Evolutionary conservation across 306 rosid species (phyloP).

Genomic region (Cucumis cinereus): DNA sequence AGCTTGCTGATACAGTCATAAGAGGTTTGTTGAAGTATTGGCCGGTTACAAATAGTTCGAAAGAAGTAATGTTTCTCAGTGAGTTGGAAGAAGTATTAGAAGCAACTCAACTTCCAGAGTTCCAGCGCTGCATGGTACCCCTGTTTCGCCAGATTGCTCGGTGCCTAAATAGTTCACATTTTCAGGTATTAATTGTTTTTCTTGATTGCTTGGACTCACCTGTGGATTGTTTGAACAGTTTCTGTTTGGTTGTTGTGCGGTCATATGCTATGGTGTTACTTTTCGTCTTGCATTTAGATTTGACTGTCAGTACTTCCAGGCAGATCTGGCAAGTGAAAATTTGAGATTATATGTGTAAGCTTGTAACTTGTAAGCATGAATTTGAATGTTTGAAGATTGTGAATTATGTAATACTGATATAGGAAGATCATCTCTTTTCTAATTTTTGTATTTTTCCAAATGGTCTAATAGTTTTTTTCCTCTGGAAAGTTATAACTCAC

Average conservation of each 20-base stretch:
- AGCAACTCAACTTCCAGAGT: constrained; percentile 70
- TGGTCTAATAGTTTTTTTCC: background rate
- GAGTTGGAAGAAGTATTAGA: constrained; percentile 79
- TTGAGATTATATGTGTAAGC: background rate
- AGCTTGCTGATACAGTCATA: constrained; percentile 74
- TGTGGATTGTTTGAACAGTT: background rate
- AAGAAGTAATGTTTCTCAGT: constrained; percentile 74
- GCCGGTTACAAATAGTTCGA: constrained; percentile 77
- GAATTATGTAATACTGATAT: background rate
- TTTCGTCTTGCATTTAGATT: background rate
- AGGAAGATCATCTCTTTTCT: background rate
- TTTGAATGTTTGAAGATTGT: background rate
- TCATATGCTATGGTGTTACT: background rate
- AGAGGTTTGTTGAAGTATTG: constrained; percentile 81
- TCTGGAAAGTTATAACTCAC: background rate
- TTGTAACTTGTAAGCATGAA: background rate
- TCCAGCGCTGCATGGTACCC: constrained; percentile 78
- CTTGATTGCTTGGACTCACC: background rate
- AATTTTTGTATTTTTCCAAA: background rate
- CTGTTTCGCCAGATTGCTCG: constrained; percentile 48
- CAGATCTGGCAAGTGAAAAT: background rate
- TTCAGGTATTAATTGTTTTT: constrained; percentile 37
- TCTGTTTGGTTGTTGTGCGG: background rate
- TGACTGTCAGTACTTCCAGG: background rate
- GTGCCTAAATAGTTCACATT: constrained; percentile 66